These are phyloP conservation scores for Triticum dicoccoides DNA, from an alignment of 176 grass and related monocot genomes.

Conservation along the genomic window DNA sequence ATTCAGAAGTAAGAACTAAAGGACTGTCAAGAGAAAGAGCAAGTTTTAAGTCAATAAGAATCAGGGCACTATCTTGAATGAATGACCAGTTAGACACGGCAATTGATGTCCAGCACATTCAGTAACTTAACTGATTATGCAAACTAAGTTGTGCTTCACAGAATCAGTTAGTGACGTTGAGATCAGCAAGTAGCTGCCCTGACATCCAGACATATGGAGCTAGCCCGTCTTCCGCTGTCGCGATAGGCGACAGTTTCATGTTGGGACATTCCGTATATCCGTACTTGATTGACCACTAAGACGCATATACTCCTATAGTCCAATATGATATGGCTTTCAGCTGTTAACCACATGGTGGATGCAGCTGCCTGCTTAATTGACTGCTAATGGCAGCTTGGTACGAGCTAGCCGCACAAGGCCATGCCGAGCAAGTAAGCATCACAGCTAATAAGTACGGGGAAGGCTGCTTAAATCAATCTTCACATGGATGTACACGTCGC, in stretches of 20 bases:
- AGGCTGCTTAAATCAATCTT: background rate
- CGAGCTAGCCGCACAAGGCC: background rate
- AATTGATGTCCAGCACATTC: background rate
- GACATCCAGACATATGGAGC: conserved; percentile 26
- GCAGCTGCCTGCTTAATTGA: background rate
- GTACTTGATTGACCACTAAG: background rate
- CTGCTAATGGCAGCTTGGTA: conserved; percentile 17
- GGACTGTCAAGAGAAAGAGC: no score
- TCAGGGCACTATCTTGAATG: no score
- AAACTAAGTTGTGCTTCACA: background rate
- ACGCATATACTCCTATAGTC: background rate
- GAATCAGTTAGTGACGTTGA: conserved; percentile 19
- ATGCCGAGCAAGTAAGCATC: background rate
- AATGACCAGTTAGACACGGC: no score
- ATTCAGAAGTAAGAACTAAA: background rate
- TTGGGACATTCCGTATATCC: background rate
- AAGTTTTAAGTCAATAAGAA: no score
- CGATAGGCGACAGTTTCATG: background rate
- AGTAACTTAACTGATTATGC: background rate
- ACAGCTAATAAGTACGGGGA: conserved; percentile 10
- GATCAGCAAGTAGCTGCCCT: conserved; percentile 25
- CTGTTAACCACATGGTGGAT: background rate
- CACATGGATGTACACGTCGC: background rate
- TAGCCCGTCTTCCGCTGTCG: conserved; percentile 4
- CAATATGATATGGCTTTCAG: background rate